Percentiles rank a stretch among this genome's conserved stretches.
phyloP scores from a whole-genome alignment of 2,329 filamentous ascomycete genomes.

The Fusarium sp. region DNA sequence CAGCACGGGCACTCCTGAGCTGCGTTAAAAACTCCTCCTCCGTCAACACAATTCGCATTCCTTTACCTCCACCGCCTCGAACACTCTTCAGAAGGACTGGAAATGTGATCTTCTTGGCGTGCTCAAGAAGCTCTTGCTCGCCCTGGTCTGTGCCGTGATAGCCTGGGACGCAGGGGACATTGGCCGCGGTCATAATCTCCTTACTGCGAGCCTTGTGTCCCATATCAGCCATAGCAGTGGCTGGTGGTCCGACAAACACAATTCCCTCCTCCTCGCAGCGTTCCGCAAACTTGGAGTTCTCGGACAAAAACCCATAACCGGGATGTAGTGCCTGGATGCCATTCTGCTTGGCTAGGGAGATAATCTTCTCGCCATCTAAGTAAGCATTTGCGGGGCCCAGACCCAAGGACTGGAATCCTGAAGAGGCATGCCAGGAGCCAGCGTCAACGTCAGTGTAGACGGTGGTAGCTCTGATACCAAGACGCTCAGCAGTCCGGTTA shows the following conservation, averaged over 20 bases:
- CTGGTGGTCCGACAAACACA: slow-evolving; percentile 92
- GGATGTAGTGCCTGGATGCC: slow-evolving; percentile 94
- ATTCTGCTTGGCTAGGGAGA: slow-evolving; percentile 84
- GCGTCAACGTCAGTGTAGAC: slow-evolving; percentile 95
- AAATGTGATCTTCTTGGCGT: slow-evolving; percentile 77
- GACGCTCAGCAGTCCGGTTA: slow-evolving; percentile 84
- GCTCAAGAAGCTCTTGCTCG: slow-evolving; percentile 66
- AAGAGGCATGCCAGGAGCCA: slow-evolving; percentile 85
- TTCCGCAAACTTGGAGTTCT: slow-evolving; percentile 90
- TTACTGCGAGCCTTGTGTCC: slow-evolving; percentile 94
- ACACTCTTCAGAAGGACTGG: slow-evolving; percentile 84
- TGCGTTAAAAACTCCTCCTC: slow-evolving; percentile 77
- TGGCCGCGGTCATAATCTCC: slow-evolving; percentile 95
- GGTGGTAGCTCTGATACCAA: slow-evolving; percentile 93
- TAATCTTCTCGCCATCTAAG: slow-evolving; percentile 92
- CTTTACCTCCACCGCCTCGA: slow-evolving; percentile 84
- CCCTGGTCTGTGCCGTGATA: slow-evolving; percentile 92
- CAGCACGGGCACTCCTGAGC: slow-evolving; percentile 76
- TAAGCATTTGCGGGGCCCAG: slow-evolving; percentile 87
- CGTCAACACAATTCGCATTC: slow-evolving; percentile 78
- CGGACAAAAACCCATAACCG: slow-evolving; percentile 94
- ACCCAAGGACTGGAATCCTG: slow-evolving; percentile 84
- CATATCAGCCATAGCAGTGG: slow-evolving; percentile 86
- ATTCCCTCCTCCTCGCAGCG: slow-evolving; percentile 90
- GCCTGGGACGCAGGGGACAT: slow-evolving; percentile 94